Percentiles rank a stretch among this genome's conserved stretches.
These are phyloP conservation scores for Umbelopsis isabellina DNA, from an alignment of 192 early-diverging fungal genomes.

Conservation along the genomic window DNA sequence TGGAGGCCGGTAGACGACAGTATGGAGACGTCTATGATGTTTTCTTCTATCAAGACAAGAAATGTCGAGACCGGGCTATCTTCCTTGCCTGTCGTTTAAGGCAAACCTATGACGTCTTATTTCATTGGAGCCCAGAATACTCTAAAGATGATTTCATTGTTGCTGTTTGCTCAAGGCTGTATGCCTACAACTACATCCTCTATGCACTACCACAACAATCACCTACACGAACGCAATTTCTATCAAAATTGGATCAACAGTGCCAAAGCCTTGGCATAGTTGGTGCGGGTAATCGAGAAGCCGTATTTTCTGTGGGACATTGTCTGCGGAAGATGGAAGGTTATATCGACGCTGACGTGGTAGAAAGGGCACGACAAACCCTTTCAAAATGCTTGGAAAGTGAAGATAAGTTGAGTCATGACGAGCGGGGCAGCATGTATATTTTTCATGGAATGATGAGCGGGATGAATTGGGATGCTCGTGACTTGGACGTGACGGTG, in stretches of 20 bases:
- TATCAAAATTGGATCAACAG: neutral
- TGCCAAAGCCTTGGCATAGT: slow-evolving; percentile 12
- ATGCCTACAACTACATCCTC: slow-evolving; percentile 37
- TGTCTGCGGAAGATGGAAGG: slow-evolving; percentile 23
- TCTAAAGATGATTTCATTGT: slow-evolving; percentile 26
- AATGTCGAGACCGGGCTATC: slow-evolving; percentile 39
- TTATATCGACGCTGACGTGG: slow-evolving; percentile 16
- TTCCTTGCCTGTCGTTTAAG: slow-evolving; percentile 39
- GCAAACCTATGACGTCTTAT: slow-evolving; percentile 23
- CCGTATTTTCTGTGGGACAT: slow-evolving; percentile 32
- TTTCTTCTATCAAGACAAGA: slow-evolving; percentile 42
- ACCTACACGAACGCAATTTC: slow-evolving; percentile 6
- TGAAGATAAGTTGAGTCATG: slow-evolving; percentile 35
- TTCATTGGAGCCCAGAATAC: neutral
- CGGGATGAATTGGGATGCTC: slow-evolving; percentile 28
- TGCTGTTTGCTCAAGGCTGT: slow-evolving; percentile 31
- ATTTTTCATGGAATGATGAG: slow-evolving; percentile 42
- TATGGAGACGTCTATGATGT: slow-evolving; percentile 36
- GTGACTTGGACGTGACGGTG: slow-evolving; percentile 22
- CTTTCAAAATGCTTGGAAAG: slow-evolving; percentile 40
- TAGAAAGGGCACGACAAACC: slow-evolving; percentile 29
- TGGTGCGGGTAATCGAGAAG: slow-evolving; percentile 30
- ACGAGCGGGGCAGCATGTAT: slow-evolving; percentile 46
- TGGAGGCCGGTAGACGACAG: slow-evolving; percentile 22
- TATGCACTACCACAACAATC: slow-evolving; percentile 31